Base-by-base conservation (phyloP, 2,329 filamentous ascomycete species). In the Stachybotrys chlorohalonatus region DNA sequence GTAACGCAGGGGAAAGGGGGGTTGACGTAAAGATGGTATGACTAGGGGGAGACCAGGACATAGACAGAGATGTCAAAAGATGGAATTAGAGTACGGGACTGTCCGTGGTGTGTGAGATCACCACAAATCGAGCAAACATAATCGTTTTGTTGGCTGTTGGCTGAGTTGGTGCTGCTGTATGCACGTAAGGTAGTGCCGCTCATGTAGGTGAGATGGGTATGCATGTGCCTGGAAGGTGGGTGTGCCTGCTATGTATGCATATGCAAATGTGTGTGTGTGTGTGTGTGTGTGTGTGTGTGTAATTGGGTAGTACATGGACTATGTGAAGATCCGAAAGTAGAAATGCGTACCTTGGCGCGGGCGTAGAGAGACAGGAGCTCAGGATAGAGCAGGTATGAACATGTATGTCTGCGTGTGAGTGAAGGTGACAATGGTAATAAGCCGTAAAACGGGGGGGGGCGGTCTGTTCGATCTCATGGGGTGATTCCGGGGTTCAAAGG, bases 281-380 rank as follows among this genome's bases (percentile, higher is more conserved):
- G 51, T 49, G 55, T 47, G 55, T 49, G 54, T 50, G 50, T 45
- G 42, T 31, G 49, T 47, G 51, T 45, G 39, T 54, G 32, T 56
- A 54, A 62, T 63, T 66, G 62, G 65, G 67, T 60, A 64, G 46
- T 55, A 54, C 52, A 57, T 54, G 58, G 59, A 55, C 55, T 53
- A 51, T 47, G 57, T 59, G 59, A 54, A 49, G 31, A 31, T 31
- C 58, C 59, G 53, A 57, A 55, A 39, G 53, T 51, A 45, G 55
- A 55, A 56, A 55, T 57, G 60, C 47, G 13, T 42, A 42, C 36
- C 36, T 42, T 42, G 36, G 36, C 36, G 36, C 36, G 36, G 36
- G 36, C 36, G 36, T 42, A 42, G 36, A 13, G 36, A 42, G 8
- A 42, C 36, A 42, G 36, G 36, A 13, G 9, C 9, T 9, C 36